These are phyloP conservation scores for Metarhizium rileyi DNA, from an alignment of 2,329 filamentous ascomycete species.

Conservation along the genomic window DNA sequence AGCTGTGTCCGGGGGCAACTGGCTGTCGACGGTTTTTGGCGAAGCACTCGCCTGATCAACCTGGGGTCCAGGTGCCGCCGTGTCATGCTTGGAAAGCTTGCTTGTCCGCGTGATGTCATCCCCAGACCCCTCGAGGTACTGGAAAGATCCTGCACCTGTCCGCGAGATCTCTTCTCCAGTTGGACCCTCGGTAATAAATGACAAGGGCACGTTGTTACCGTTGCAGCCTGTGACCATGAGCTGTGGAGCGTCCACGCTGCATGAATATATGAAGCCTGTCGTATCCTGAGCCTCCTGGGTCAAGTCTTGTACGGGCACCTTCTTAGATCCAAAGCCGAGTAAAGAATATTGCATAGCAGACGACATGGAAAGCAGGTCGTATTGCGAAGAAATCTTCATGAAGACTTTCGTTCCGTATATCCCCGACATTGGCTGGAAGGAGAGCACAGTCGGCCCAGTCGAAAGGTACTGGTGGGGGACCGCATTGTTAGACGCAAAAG, in stretches of 20 bases:
- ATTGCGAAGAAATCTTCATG: slow-evolving; percentile 65
- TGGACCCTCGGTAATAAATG: slow-evolving; percentile 42
- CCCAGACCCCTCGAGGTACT: slow-evolving; percentile 42
- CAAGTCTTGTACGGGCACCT: slow-evolving; percentile 50
- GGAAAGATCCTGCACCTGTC: slow-evolving; percentile 35
- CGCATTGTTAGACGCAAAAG: slow-evolving; percentile 51
- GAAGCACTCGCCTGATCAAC: slow-evolving; percentile 30
- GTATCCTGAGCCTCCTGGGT: slow-evolving; percentile 49
- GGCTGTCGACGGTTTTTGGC: slow-evolving; percentile 32
- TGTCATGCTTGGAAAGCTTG: slow-evolving; percentile 28
- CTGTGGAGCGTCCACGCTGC: slow-evolving; percentile 63
- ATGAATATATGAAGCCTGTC: slow-evolving; percentile 58
- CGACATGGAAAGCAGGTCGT: slow-evolving; percentile 55
- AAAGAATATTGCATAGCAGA: slow-evolving; percentile 47
- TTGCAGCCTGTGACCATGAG: slow-evolving; percentile 40
- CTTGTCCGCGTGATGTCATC: slow-evolving; percentile 30
- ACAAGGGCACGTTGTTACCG: slow-evolving; percentile 43
- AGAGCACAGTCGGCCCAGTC: slow-evolving; percentile 50
- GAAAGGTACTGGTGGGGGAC: slow-evolving; percentile 59
- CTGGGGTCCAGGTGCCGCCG: slow-evolving; percentile 24
- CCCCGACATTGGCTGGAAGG: slow-evolving; percentile 61
- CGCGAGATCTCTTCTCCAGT: slow-evolving; percentile 43
- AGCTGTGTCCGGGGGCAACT: slow-evolving; percentile 26
- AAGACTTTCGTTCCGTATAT: slow-evolving; percentile 59
- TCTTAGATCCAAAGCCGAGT: slow-evolving; percentile 70